Percentiles rank a stretch among this genome's conserved stretches.
phyloP scores from a whole-genome alignment of 192 early-diverging fungal genomes.

The Coemansia sp. region DNA sequence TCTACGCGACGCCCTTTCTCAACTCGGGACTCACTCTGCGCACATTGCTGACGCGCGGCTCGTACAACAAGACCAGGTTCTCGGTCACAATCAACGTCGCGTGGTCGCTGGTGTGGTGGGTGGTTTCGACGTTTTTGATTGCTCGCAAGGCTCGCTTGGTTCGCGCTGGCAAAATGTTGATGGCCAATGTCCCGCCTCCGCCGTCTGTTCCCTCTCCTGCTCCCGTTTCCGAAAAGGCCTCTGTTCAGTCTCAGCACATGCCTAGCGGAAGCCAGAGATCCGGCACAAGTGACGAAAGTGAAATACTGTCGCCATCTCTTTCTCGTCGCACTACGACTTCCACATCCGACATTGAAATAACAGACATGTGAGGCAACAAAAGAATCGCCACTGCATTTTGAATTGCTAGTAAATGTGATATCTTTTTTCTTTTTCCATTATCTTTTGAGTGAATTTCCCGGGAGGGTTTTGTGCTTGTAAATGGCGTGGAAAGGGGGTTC shows the following conservation, averaged over 20 bases:
- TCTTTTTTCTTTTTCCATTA: background rate
- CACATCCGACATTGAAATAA: slow-evolving; percentile 38
- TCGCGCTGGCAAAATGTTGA: slow-evolving; percentile 24
- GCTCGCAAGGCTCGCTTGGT: slow-evolving; percentile 44
- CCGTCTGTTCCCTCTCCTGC: background rate
- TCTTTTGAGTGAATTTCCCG: no score
- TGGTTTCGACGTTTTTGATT: slow-evolving; percentile 45
- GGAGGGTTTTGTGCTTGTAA: no score
- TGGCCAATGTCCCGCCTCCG: slow-evolving; percentile 48
- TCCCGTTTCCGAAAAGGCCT: slow-evolving; percentile 1
- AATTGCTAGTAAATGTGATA: background rate
- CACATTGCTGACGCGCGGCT: slow-evolving; percentile 32
- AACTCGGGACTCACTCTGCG: slow-evolving; percentile 29
- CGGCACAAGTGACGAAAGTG: background rate
- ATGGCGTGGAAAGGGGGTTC: no score
- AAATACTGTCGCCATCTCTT: background rate
- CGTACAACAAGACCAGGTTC: slow-evolving; percentile 32
- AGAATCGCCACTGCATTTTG: background rate
- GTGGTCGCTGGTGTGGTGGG: slow-evolving; percentile 36
- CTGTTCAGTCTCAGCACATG: background rate
- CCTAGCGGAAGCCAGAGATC: background rate
- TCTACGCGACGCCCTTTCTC: slow-evolving; percentile 40
- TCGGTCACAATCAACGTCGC: slow-evolving; percentile 27
- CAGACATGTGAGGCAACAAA: slow-evolving; percentile 15
- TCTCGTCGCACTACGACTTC: background rate